These are phyloP conservation scores for Millerozyma acaciae DNA, from an alignment of 805 yeast genomes.

Conservation along the genomic window DNA sequence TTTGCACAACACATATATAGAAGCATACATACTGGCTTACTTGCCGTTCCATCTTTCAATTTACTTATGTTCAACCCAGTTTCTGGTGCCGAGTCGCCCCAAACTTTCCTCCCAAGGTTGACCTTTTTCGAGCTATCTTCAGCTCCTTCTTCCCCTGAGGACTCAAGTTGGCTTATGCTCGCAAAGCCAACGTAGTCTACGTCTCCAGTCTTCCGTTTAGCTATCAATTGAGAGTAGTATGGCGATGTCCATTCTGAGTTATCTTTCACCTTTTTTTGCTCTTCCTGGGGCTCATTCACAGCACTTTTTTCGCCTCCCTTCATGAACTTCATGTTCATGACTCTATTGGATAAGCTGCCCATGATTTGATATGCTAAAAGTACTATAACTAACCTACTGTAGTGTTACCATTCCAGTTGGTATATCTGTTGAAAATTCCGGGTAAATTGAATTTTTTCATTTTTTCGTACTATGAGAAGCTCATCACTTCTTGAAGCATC, in stretches of 20 bases:
- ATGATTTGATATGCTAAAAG: too few species aligned
- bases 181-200: conserved; percentile 38
- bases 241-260: conserved; percentile 51
- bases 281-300: conserved; percentile 29
- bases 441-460: conserved; percentile 7
- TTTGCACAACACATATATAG: neutral
- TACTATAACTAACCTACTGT: neutral
- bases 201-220: conserved; percentile 21
- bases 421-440: conserved; percentile 1
- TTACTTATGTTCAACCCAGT: conserved; percentile 5
- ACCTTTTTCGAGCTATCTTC: conserved; percentile 4
- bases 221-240: conserved; percentile 20
- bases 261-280: conserved; percentile 42
- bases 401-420: neutral
- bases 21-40: conserved; percentile 3
- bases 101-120: conserved; percentile 11
- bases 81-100: conserved; percentile 11
- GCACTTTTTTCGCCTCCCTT: conserved; percentile 36
- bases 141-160: conserved; percentile 14
- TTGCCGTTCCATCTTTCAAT: conserved; percentile 5
- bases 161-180: conserved; percentile 28
- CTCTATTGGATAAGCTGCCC: conserved; percentile 55
- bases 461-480: conserved; percentile 5
- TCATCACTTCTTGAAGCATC: conserved; percentile 8
- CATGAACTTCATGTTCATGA: conserved; percentile 78